Percentiles rank a stretch among this genome's conserved stretches.
Evolutionary conservation across 306 rosid species (phyloP).

Genomic region (Cicer chorassanicum): DNA sequence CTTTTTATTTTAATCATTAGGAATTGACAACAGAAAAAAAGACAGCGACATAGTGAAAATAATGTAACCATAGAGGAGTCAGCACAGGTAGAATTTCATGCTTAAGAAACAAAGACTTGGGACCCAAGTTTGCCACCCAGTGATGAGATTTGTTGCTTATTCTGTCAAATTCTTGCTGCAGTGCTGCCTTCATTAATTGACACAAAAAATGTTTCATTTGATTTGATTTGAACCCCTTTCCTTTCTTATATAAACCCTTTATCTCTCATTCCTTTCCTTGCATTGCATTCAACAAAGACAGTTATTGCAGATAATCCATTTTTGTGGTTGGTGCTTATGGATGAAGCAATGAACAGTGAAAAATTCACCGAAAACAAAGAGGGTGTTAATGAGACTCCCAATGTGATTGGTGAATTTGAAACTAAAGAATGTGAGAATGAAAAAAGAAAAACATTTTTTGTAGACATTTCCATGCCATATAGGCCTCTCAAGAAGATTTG

Average conservation of each 20-base stretch:
- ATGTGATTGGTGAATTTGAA: conserved; percentile 39
- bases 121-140: conserved; percentile 4
- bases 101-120: background rate
- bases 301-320: too few relatives aligned
- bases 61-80: background rate
- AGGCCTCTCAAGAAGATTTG: conserved; percentile 69
- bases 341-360: conserved; percentile 47
- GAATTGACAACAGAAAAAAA: background rate
- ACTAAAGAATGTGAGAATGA: conserved; percentile 47
- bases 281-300: background rate
- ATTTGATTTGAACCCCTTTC: background rate
- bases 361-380: conserved; percentile 54
- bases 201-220: background rate
- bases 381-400: conserved; percentile 40
- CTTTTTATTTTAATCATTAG: too few relatives aligned
- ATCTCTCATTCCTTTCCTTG: background rate
- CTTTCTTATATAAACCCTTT: background rate
- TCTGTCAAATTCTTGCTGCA: background rate
- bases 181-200: background rate
- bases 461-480: conserved; percentile 56
- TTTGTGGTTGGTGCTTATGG: background rate
- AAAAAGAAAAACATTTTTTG: conserved; percentile 50
- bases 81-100: conserved; percentile 1
- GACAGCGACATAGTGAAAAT: background rate
- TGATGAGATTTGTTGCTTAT: background rate